Percentiles rank a stretch among this genome's conserved stretches.
Conservation (phyloP, 2,329 filamentous ascomycete species). For the Fusarium armeniacum region DNA sequence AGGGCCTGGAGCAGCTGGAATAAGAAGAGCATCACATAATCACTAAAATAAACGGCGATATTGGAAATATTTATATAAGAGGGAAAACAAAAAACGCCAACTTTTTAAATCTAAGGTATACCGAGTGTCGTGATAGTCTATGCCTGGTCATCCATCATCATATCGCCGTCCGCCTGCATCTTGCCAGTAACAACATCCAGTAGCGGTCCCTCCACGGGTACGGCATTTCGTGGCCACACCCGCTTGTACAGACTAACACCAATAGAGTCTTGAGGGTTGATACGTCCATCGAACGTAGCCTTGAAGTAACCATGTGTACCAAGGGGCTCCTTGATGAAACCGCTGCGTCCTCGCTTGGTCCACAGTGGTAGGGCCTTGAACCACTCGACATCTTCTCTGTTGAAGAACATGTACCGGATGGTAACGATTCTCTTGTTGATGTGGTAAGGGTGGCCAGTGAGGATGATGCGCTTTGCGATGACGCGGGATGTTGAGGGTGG, state of each 20-base stretch:
- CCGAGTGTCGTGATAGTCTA: slow-evolving; percentile 47
- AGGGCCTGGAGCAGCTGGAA: slow-evolving; percentile 64
- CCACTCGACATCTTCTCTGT: slow-evolving; percentile 93
- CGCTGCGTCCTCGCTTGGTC: slow-evolving; percentile 89
- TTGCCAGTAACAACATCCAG: slow-evolving; percentile 54
- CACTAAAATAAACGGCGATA: neutral
- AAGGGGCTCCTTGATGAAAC: slow-evolving; percentile 92
- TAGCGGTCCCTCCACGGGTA: slow-evolving; percentile 60
- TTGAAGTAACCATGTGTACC: slow-evolving; percentile 99
- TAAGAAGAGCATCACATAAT: slow-evolving; percentile 21
- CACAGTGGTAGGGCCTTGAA: slow-evolving; percentile 97
- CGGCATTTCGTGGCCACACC: slow-evolving; percentile 81
- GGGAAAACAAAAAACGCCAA: slow-evolving; percentile 44
- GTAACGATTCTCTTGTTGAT: slow-evolving; percentile 99
- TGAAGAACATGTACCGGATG: slow-evolving; percentile 99
- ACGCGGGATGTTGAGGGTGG: slow-evolving; percentile 82
- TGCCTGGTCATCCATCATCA: slow-evolving; percentile 55
- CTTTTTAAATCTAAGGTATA: slow-evolving; percentile 51
- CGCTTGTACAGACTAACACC: slow-evolving; percentile 91
- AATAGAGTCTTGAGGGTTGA: slow-evolving; percentile 95
- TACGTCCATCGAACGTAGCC: slow-evolving; percentile 94
- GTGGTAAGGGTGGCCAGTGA: slow-evolving; percentile 97
- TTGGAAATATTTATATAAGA: slow-evolving; percentile 21
- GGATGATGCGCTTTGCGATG: slow-evolving; percentile 91
- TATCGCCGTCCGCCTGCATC: slow-evolving; percentile 49